Base-by-base conservation (phyloP, 805 yeast genomes). In the Sungouiella blattae region DNA sequence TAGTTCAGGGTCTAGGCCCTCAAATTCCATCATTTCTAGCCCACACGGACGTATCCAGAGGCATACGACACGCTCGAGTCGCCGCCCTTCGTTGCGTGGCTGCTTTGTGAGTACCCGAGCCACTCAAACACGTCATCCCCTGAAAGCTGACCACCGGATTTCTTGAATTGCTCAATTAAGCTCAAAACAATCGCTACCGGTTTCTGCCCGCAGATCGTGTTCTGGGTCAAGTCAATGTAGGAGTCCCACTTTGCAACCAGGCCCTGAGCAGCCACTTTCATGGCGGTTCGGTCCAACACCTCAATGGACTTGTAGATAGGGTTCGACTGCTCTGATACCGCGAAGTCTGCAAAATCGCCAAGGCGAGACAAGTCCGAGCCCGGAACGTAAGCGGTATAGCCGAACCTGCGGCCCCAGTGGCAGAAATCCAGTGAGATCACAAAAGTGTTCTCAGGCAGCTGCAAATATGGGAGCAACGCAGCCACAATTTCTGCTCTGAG, bases 11-110 rank as follows among this genome's bases (percentile, higher is more conserved):
- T n/a, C n/a, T n/a, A n/a, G n/a, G n/a, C n/a, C n/a, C n/a, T n/a
- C n/a, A n/a, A n/a, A n/a, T n/a, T n/a, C n/a, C n/a, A n/a, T n/a
- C n/a, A n/a, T n/a, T n/a, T 6, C 28, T 26, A 26, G 18, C 5
- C 15, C 27, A 40, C 14, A 14, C 37, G 14, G 6, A 52, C 82
- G 51, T 75, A 83, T 0, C 91, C 96, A 30, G 91, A 75, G 1
- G 91, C 95, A 58, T 91, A 91, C 40, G 95, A 84, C n/a, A 91
- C 98, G 57, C 95, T 84, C 43, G 84, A 80, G 28, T 88, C 96
- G 18, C 49, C 37, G 1, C 63, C 46, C 12, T 55, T 50, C 0
- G 47, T 44, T 1, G 71, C 91, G 8, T 57, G 52, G 32, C 78
- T 75, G 53, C 95, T 84, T 59, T 91, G 97, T 1, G 82, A 64